Percentiles rank a stretch among this genome's conserved stretches.
These are phyloP conservation scores for Paramecium biaurelia DNA, from an alignment of 73 alveolate genomes.

Conservation along the genomic window DNA sequence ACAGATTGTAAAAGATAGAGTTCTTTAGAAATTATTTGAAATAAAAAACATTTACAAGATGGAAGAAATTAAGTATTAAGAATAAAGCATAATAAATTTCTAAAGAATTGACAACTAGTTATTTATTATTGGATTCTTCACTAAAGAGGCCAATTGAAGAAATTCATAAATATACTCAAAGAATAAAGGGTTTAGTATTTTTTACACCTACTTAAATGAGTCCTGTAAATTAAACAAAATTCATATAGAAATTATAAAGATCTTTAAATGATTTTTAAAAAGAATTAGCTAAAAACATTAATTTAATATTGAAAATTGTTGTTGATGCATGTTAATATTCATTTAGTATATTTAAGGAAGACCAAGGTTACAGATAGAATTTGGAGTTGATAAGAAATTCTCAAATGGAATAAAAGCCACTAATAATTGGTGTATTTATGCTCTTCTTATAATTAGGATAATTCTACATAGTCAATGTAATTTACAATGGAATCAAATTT, in stretches of 20 bases:
- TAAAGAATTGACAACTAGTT: background rate
- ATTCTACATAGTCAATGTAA: background rate
- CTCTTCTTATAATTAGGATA: background rate
- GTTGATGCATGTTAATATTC: slow-evolving; percentile 8
- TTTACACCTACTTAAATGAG: background rate
- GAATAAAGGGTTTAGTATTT: background rate
- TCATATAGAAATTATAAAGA: background rate
- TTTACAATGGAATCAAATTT: slow-evolving; percentile 21
- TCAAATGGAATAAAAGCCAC: background rate
- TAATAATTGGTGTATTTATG: background rate
- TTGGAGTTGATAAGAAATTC: background rate
- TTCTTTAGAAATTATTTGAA: background rate
- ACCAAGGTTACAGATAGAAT: background rate
- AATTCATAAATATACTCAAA: background rate
- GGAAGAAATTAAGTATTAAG: background rate
- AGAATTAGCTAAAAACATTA: background rate
- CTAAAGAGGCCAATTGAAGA: background rate
- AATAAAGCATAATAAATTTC: background rate
- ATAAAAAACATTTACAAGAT: background rate
- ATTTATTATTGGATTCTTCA: background rate
- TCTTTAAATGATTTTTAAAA: background rate
- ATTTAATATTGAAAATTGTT: background rate
- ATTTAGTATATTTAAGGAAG: background rate
- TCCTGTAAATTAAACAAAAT: background rate
- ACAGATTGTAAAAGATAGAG: background rate